Base-by-base conservation (phyloP, 2,329 filamentous ascomycete species). In the Neonectria punicea region DNA sequence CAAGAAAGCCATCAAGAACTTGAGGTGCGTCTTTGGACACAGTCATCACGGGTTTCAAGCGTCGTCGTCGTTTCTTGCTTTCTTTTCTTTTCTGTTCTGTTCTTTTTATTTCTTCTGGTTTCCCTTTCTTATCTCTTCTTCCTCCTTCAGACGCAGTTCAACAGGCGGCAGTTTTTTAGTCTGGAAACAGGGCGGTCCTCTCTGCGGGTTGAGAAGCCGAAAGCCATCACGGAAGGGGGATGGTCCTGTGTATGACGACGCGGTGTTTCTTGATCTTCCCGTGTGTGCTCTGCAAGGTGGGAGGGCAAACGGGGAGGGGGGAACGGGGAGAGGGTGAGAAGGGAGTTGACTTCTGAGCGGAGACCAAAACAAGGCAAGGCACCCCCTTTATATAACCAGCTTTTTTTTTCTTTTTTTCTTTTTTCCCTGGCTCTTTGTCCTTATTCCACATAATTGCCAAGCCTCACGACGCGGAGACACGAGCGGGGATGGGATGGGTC, bases 151-250 rank as follows among this genome's bases (percentile, higher is more conserved):
- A 69, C 68, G 60, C 70, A 73, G 69, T 73, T 74, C 57, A 74
- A 69, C 55, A 73, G 65, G 49, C 72, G 71, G 71, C 71, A 73
- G 67, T 73, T 68, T 69, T 67, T 67, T 65, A 73, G 68, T 71
- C 68, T 70, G 65, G 67, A 71, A 63, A 66, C 64, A 68, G 70
- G 65, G 66, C 69, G 71, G 70, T 62, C 68, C 64, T 74, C 63
- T 70, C 61, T 71, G 70, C 47, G 65, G 67, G 55, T 68, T 53
- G 71, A 73, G 67, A 71, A 73, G 49, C 68, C 70, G 54, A 68
- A 70, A 73, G 71, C 68, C 72, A 74, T 73, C 63, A 74, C 71
- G 71, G 58, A 71, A 61, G 61, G 46, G 46, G 18, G 47, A 58
- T 56, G 43, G n/a, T 51, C 53, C 44, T 60, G 47, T 41, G 57